Conservation (phyloP, 2,329 filamentous ascomycete species). For the Monosporascus sp. region DNA sequence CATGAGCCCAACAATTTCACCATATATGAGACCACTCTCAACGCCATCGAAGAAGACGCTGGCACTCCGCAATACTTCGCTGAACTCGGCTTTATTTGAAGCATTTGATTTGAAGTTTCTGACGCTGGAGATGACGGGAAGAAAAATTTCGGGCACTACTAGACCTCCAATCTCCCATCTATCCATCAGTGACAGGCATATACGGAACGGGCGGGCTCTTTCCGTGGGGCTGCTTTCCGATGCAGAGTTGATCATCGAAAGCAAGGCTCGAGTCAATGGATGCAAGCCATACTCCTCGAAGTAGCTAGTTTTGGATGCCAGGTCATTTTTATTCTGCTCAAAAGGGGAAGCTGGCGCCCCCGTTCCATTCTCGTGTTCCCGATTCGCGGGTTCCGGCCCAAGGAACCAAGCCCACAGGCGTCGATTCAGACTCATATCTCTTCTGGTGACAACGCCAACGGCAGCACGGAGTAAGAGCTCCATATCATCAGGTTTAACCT, state of each 20-base stretch:
- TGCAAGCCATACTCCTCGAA: constrained; percentile 77
- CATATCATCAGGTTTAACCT: constrained; percentile 68
- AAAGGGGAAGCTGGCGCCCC: constrained; percentile 40
- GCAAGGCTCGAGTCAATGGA: constrained; percentile 66
- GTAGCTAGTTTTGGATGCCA: constrained; percentile 65
- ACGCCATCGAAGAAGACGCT: constrained; percentile 97
- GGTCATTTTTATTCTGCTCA: constrained; percentile 38
- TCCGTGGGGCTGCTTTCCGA: constrained; percentile 53
- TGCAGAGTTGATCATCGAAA: constrained; percentile 65
- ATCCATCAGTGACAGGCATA: constrained; percentile 95
- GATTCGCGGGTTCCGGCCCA: constrained; percentile 60
- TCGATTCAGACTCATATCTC: constrained; percentile 95
- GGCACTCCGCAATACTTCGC: constrained; percentile 85
- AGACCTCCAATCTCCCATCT: constrained; percentile 93
- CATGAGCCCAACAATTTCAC: constrained; percentile 68
- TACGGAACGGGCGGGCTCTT: constrained; percentile 78
- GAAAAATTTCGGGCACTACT: constrained; percentile 81
- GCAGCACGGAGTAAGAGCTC: constrained; percentile 78
- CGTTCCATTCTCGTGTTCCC: constrained; percentile 41
- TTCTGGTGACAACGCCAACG: constrained; percentile 76
- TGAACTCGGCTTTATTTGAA: constrained; percentile 63
- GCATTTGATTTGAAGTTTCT: constrained; percentile 65
- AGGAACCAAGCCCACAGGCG: constrained; percentile 95
- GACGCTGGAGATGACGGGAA: constrained; percentile 78
- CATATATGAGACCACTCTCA: constrained; percentile 89